Conservation (phyloP, 352 stramenopile genomes). For the Thraustotheca clavata region DNA sequence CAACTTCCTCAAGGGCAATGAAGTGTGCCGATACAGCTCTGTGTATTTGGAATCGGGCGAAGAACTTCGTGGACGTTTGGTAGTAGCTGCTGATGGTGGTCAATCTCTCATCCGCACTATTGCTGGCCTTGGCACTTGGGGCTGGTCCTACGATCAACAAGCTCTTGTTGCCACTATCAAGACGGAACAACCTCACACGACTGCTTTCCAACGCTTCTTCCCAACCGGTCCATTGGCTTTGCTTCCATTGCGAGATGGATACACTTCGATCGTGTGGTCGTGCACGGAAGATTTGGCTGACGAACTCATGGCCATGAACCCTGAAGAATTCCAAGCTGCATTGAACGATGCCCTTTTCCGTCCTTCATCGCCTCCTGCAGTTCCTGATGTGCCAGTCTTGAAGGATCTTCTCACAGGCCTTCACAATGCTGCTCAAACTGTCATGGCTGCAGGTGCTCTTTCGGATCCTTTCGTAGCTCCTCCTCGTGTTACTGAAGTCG, state of each 20-base stretch:
- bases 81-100: slow-evolving; percentile 83
- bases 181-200: slow-evolving; percentile 66
- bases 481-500: slow-evolving; percentile 49
- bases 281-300: slow-evolving; percentile 71
- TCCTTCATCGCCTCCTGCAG: slow-evolving; percentile 49
- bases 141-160: slow-evolving; percentile 89
- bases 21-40: slow-evolving; percentile 40
- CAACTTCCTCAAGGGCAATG: slow-evolving; percentile 56
- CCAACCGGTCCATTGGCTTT: slow-evolving; percentile 81
- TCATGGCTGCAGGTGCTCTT: slow-evolving; percentile 63
- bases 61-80: slow-evolving; percentile 59
- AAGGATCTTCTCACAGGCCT: slow-evolving; percentile 69
- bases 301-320: slow-evolving; percentile 59
- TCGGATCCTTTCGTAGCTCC: slow-evolving; percentile 70
- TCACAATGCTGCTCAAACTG: slow-evolving; percentile 57
- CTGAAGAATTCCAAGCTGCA: slow-evolving; percentile 66
- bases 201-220: slow-evolving; percentile 89
- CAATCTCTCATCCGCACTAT: slow-evolving; percentile 81
- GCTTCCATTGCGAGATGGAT: slow-evolving; percentile 84
- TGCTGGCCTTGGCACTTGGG: slow-evolving; percentile 80
- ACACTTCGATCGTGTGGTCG: slow-evolving; percentile 89
- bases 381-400: slow-evolving; percentile 70
- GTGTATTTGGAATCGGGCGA: slow-evolving; percentile 62
- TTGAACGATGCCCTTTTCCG: slow-evolving; percentile 72
- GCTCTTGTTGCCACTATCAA: slow-evolving; percentile 88